phyloP scores from a whole-genome alignment of 176 grass and related monocot genomes.

The Avena insularis region DNA sequence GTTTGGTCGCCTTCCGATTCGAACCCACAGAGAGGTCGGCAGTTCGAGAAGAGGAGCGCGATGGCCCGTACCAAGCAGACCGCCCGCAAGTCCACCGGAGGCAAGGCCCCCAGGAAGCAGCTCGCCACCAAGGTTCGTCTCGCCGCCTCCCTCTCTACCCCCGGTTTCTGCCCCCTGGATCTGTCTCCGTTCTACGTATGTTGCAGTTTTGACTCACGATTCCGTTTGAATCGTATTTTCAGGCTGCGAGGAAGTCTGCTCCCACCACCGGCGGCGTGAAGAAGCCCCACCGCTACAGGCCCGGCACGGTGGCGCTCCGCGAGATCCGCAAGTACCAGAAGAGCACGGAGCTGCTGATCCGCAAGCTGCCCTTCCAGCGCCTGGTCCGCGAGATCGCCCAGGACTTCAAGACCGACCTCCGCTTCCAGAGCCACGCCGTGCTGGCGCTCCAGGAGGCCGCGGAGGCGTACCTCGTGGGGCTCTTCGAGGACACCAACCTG shows the following conservation, averaged over 20 bases:
- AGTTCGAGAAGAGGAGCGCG: neutral
- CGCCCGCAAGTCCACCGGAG: constrained; percentile 88
- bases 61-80: constrained; percentile 99
- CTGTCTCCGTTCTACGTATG: neutral
- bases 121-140: constrained; percentile 79
- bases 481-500: constrained; percentile 81
- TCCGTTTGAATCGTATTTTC: accelerated
- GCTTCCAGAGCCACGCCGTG: constrained; percentile 86
- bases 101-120: constrained; percentile 92
- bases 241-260: constrained; percentile 87
- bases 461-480: constrained; percentile 83
- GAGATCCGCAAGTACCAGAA: constrained; percentile 99
- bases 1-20: neutral
- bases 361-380: constrained; percentile 90
- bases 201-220: neutral
- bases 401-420: constrained; percentile 95
- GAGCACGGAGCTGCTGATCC: constrained; percentile 93
- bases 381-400: constrained; percentile 36
- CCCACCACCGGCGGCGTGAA: constrained; percentile 60
- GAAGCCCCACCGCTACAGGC: too few relatives aligned
- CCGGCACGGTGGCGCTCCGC: constrained; percentile 62
- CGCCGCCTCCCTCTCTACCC: accelerated
- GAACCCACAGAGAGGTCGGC: neutral
- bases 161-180: neutral
- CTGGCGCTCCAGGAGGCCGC: constrained; percentile 86